Percentiles rank a stretch among this genome's conserved stretches.
phyloP scores from a whole-genome alignment of 805 yeast species.

The Saturnispora quitensis region DNA sequence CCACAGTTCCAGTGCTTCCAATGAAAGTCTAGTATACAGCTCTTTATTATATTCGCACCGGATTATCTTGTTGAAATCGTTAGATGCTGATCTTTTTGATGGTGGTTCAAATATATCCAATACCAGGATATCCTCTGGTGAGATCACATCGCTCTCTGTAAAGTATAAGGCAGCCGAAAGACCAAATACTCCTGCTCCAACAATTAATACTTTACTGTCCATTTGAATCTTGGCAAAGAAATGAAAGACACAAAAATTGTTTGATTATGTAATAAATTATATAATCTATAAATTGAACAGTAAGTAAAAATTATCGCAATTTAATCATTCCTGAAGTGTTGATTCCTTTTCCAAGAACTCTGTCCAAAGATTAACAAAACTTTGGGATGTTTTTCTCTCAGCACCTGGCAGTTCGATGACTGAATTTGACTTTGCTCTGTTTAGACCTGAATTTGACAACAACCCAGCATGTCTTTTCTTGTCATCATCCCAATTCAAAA shows the following conservation, averaged over 20 bases:
- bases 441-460: conserved; percentile 20
- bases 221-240: not conserved
- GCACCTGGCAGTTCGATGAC: conserved; percentile 20
- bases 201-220: conserved; percentile 12
- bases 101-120: conserved; percentile 35
- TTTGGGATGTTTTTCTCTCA: conserved; percentile 25
- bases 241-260: not conserved
- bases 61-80: conserved; percentile 40
- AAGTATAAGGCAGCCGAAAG: conserved; percentile 33
- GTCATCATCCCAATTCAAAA: conserved; percentile 81
- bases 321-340: conserved; percentile 20
- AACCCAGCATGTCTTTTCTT: conserved; percentile 72
- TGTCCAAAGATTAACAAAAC: conserved; percentile 69
- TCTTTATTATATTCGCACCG: conserved; percentile 37
- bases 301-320: not conserved
- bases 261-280: not conserved
- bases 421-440: conserved; percentile 25
- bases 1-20: conserved; percentile 37
- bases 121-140: conserved; percentile 20
- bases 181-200: conserved; percentile 38
- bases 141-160: conserved; percentile 18
- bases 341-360: conserved; percentile 72
- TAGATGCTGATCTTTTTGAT: conserved; percentile 38
- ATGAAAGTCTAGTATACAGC: conserved; percentile 32
- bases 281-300: not conserved